Base-by-base conservation (phyloP, 257 asterid species). In the Salvia splendens region DNA sequence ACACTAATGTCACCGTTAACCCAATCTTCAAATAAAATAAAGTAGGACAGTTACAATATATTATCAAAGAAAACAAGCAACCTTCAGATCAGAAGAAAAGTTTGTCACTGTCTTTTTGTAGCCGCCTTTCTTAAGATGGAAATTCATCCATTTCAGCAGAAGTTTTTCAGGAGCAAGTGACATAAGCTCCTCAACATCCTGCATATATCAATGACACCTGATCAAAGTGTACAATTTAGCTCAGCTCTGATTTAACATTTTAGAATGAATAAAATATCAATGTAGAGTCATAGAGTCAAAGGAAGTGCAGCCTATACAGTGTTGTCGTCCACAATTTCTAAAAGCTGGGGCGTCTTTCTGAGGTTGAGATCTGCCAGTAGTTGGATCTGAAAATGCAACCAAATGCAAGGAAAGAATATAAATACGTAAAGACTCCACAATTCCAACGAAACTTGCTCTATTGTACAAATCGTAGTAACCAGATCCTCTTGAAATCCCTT, bases 151-250 rank as follows among this genome's bases (percentile, higher is more conserved):
- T 72, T 85, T 93, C 69, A 89, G 79, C 50, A 93, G 87, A 64
- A 93, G 74, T 73, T 93, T 93, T 80, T 93, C 98, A n/a, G 98
- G 97, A 54, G 97, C 96, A 77, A 93, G 91, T 58, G 95, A 97
- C 87, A 93, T 76, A 48, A 93, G 95, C 84, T 93, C 97, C 84
- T 89, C 97, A 78, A 93, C 84, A 77, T 93, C 98, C 98, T 93
- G 85, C 83, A 79, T 70, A 70, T 49, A 71, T 68, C 57, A 75
- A 72, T 53, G 75, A 70, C 71, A 66, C 78, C 50, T 56, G 75
- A 79, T 76, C 68, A 79, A 67, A 60, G 69, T 62, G 74, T 68
- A 60, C 75, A 30, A 64, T 36, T 61, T 50, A 56, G 67, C 78
- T 72, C 65, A 61, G 65, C 47, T 66, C 51, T 56, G 76, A 67